Conservation (phyloP, 371 early-diverging fungal genomes). For the Rhizopus microsporus region DNA sequence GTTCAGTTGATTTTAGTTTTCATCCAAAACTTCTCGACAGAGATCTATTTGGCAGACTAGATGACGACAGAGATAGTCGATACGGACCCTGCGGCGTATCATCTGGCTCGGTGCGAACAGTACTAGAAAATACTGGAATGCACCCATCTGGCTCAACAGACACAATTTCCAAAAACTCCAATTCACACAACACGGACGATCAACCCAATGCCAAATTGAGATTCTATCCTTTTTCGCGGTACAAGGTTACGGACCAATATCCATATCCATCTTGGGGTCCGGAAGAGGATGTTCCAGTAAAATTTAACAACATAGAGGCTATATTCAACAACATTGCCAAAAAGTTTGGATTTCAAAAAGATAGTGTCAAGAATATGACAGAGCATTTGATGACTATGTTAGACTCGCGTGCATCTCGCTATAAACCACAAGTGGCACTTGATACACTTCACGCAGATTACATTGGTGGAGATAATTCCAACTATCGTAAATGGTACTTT, state of each 20-base stretch:
- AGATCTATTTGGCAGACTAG: too few species aligned
- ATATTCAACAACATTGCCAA: slow-evolving; percentile 25
- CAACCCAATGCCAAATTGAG: neutral
- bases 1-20: too few species aligned
- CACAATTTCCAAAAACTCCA: neutral
- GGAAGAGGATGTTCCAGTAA: slow-evolving; percentile 33
- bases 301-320: slow-evolving; percentile 17
- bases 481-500: slow-evolving; percentile 88
- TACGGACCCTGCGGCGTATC: slow-evolving; percentile 77
- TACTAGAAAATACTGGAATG: slow-evolving; percentile 55
- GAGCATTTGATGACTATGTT: slow-evolving; percentile 83
- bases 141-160: too few species aligned
- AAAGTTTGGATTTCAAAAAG: slow-evolving; percentile 83
- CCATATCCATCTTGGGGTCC: slow-evolving; percentile 74
- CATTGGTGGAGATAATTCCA: slow-evolving; percentile 83
- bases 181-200: neutral
- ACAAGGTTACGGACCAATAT: slow-evolving; percentile 9
- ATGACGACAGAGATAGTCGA: slow-evolving; percentile 49
- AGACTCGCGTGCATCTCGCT: slow-evolving; percentile 82
- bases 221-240: neutral
- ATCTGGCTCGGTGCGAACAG: slow-evolving; percentile 72
- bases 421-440: slow-evolving; percentile 74
- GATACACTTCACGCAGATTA: slow-evolving; percentile 84
- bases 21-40: too few species aligned
- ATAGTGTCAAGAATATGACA: slow-evolving; percentile 74